Conservation (phyloP, 2,329 filamentous ascomycete species). For the Tetracladium maxilliforme region DNA sequence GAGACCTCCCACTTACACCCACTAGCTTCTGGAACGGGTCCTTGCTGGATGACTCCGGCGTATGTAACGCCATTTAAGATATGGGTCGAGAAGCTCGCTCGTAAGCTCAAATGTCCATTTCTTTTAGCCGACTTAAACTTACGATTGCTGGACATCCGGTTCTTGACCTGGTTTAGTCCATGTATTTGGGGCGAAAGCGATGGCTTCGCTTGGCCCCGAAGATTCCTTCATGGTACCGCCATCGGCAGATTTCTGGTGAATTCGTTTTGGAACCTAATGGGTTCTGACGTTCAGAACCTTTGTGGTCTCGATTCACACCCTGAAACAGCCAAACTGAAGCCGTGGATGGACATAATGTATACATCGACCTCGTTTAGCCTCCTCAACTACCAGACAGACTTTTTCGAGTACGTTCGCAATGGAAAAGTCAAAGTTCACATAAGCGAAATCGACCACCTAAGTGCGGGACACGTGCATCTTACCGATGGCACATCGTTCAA, state of each 20-base stretch:
- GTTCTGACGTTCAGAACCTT: slow-evolving; percentile 33
- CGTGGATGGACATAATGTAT: not conserved
- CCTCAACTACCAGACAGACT: not conserved
- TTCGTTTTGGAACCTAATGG: slow-evolving; percentile 38
- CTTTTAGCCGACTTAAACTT: too few relatives aligned
- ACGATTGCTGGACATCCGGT: too few relatives aligned
- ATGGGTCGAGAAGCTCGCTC: slow-evolving; percentile 53
- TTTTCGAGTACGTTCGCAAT: not conserved
- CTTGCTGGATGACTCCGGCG: slow-evolving; percentile 40
- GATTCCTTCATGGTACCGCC: slow-evolving; percentile 38
- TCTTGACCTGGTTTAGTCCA: slow-evolving; percentile 58
- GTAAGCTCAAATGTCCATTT: too few relatives aligned
- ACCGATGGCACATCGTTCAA: not conserved
- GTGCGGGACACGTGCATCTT: not conserved
- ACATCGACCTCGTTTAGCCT: not conserved
- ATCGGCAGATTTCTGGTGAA: slow-evolving; percentile 37
- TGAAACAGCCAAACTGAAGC: not conserved
- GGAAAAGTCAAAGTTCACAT: not conserved
- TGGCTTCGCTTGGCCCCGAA: slow-evolving; percentile 36
- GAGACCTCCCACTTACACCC: not conserved
- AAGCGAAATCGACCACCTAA: not conserved
- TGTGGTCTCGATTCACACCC: slow-evolving; percentile 20
- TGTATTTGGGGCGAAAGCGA: slow-evolving; percentile 53
- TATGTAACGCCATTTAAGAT: slow-evolving; percentile 54
- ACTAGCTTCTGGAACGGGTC: slow-evolving; percentile 16